phyloP scores from a whole-genome alignment of 2,329 filamentous ascomycete genomes.

The Phaeosphaeriaceae sp. region DNA sequence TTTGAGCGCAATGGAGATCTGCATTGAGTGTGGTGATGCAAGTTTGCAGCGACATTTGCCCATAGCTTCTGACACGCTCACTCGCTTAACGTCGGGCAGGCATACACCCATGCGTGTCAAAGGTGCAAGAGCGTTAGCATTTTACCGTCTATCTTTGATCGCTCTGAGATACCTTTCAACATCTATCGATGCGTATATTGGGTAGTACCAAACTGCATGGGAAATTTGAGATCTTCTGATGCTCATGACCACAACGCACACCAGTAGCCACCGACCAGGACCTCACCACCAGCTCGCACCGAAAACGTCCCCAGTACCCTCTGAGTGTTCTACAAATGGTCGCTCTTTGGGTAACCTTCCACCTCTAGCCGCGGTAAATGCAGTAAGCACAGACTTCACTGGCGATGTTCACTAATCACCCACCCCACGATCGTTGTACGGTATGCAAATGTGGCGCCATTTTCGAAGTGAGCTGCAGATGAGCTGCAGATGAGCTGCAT shows the following conservation, averaged over 20 bases:
- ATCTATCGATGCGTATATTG: no score
- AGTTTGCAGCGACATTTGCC: background rate
- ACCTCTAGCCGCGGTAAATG: background rate
- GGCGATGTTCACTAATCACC: background rate
- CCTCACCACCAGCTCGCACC: background rate
- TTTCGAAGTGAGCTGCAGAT: background rate
- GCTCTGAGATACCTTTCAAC: no score
- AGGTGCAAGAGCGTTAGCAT: background rate
- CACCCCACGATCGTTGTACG: background rate
- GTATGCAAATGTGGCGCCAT: background rate
- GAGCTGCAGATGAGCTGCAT: background rate
- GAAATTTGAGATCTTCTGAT: background rate
- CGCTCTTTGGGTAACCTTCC: background rate
- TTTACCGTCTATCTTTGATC: no score
- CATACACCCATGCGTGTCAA: background rate
- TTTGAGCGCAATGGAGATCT: no score
- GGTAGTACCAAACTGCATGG: no score
- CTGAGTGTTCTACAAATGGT: background rate
- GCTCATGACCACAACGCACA: background rate
- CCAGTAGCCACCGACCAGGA: background rate
- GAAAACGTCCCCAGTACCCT: background rate
- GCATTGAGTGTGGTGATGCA: background rate
- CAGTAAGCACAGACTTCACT: background rate
- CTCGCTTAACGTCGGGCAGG: background rate
- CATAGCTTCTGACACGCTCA: background rate